Base-by-base conservation (phyloP, 805 yeast genomes). In the Zygosaccharomyces bisporus region DNA sequence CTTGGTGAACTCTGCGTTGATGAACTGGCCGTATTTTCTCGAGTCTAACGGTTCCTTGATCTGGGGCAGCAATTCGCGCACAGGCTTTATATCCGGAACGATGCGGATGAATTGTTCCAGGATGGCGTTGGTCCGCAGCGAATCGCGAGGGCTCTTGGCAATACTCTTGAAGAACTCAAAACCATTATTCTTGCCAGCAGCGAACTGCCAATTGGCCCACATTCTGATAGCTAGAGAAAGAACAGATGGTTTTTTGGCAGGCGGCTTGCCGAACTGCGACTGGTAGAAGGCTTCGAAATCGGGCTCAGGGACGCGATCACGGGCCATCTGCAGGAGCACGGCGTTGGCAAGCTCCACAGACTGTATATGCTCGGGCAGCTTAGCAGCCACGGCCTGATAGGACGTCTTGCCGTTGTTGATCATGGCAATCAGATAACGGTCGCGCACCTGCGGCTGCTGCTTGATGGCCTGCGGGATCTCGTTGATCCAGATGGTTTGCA, bases 1-100 rank as follows among this genome's bases (percentile, higher is more conserved):
- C 27, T 58, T 60, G 6, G 17, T 8, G 17, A 58, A 60, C 39
- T 59, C 63, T 3, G 65, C 61, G 3, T 32, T 29, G 25, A 60
- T 57, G 44, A 58, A 58, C 9, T 41, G 21, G 4, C 55, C 57
- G 33, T 47, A 57, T 34, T 54, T 54, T 39, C 48, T 48, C 13
- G 56, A 40, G 38, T 55, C 53, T 3, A 52, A 12, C 1, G 57
- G 59, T 21, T 43, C 44, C 24, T 48, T 46, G 6, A 60, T 47
- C 38, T 60, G 60, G 9, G 42, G 39, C 31, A 50, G 57, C 1
- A 58, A 35, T 16, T 39, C 47, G 29, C 53, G 53, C 7, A 56
- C 42, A 4, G 59, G 52, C 5, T 45, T 49, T 2, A 60, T 54
- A 12, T 46, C 42, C 4, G 59, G 57, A 7, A 54, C 51, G n/a